phyloP scores from a whole-genome alignment of 2,329 filamentous ascomycete genomes.

The Aspergillus jensenii region DNA sequence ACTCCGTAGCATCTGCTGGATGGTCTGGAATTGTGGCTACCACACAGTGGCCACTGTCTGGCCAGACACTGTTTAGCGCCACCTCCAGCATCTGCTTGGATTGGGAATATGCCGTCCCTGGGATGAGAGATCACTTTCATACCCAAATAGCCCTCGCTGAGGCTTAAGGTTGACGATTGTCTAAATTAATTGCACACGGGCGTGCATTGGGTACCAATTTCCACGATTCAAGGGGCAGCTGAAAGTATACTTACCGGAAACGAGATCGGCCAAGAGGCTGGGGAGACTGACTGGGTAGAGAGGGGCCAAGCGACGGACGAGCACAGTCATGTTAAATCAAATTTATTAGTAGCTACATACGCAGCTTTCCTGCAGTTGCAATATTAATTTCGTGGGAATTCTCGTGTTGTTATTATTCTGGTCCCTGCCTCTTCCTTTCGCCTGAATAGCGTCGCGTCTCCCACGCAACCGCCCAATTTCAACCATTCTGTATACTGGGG shows the following conservation, averaged over 20 bases:
- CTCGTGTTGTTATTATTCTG: not conserved
- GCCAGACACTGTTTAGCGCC: not conserved
- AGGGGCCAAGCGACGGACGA: slow-evolving; percentile 9
- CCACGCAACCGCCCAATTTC: not conserved
- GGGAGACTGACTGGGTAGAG: not conserved
- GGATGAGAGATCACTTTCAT: not conserved
- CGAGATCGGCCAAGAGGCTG: slow-evolving; percentile 19
- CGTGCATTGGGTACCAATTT: slow-evolving; percentile 2
- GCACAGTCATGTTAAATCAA: slow-evolving; percentile 2
- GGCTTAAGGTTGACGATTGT: not conserved
- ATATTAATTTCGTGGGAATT: not conserved
- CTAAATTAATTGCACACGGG: no score
- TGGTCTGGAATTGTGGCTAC: not conserved
- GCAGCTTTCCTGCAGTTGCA: not conserved
- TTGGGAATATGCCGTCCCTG: not conserved
- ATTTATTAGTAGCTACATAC: not conserved
- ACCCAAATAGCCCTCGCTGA: not conserved
- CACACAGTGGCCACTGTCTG: not conserved
- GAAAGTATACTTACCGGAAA: slow-evolving; percentile 9
- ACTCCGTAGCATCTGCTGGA: not conserved
- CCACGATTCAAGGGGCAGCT: slow-evolving; percentile 8
- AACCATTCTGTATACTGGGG: not conserved
- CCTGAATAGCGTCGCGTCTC: not conserved
- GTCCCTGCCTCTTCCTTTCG: not conserved
- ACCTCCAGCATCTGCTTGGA: not conserved